These are phyloP conservation scores for Orychophragmus violaceus DNA, from an alignment of 345 rosid species.

Conservation along the genomic window DNA sequence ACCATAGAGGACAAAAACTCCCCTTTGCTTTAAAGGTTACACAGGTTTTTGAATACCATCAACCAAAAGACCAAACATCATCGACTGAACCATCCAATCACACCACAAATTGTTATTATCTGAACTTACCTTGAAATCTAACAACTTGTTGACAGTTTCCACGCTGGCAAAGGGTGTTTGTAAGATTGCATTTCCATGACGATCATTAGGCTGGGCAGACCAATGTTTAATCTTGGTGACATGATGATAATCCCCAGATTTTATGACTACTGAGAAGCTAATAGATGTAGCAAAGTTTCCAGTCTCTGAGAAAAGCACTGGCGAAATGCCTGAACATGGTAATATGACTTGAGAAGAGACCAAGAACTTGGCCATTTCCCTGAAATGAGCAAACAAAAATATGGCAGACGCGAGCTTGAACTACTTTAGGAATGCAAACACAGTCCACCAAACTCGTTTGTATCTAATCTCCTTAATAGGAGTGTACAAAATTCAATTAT, in stretches of 20 bases:
- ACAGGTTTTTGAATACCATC: no score
- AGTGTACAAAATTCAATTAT: no score
- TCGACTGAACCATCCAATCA: no score
- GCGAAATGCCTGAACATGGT: no score
- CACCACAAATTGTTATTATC: no score
- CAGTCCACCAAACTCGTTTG: no score
- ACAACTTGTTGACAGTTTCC: constrained; percentile 24
- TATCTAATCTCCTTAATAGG: no score
- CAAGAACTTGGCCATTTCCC: not conserved
- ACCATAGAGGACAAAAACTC: no score
- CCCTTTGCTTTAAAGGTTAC: no score
- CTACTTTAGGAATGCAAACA: not conserved
- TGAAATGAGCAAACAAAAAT: not conserved
- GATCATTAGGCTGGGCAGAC: not conserved
- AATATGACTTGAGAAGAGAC: not conserved
- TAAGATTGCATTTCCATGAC: not conserved
- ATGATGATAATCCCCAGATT: not conserved
- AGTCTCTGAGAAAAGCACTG: constrained; percentile 5
- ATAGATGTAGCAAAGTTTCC: constrained; percentile 8
- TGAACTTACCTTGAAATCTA: constrained; percentile 76
- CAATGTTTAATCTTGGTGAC: constrained; percentile 2
- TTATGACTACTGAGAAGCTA: no score
- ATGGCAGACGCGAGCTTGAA: not conserved
- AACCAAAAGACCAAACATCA: no score
- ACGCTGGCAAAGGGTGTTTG: no score